These are phyloP conservation scores for Flaveria brownii DNA, from an alignment of 129 eudicot genomes.

Conservation along the genomic window DNA sequence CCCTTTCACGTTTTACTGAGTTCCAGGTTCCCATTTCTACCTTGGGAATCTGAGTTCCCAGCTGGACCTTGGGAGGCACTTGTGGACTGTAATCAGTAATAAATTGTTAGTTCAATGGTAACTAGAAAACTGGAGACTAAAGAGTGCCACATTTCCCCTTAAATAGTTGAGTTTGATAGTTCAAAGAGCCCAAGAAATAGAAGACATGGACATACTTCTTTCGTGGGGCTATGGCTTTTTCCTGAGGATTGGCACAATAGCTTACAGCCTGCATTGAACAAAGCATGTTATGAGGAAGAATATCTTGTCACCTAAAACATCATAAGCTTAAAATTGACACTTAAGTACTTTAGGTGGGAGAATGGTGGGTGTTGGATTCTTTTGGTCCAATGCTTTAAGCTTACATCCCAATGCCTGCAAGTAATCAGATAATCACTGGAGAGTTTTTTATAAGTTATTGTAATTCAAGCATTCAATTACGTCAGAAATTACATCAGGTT, in stretches of 20 bases:
- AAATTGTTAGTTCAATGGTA: constrained; percentile 17
- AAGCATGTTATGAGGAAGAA: constrained; percentile 12
- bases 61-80: constrained; percentile 39
- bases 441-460: background rate
- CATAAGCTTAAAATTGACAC: constrained; percentile 10
- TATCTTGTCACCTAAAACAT: constrained; percentile 22
- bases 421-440: constrained; percentile 26
- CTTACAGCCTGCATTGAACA: constrained; percentile 48
- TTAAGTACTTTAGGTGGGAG: constrained; percentile 52
- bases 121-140: background rate
- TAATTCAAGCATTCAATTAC: background rate
- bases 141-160: background rate
- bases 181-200: constrained; percentile 13
- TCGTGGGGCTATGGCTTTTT: constrained; percentile 30
- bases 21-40: constrained; percentile 77
- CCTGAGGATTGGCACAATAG: constrained; percentile 36
- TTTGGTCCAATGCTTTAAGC: constrained; percentile 49
- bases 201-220: constrained; percentile 44
- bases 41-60: constrained; percentile 48
- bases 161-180: constrained; percentile 8
- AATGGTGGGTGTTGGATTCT: constrained; percentile 39
- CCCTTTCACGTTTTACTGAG: constrained; percentile 53
- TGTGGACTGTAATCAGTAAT: constrained; percentile 33
- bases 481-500: background rate
- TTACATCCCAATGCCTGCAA: constrained; percentile 66